phyloP scores from a whole-genome alignment of 371 early-diverging fungal species.

The Syncephalastrum monosporum region DNA sequence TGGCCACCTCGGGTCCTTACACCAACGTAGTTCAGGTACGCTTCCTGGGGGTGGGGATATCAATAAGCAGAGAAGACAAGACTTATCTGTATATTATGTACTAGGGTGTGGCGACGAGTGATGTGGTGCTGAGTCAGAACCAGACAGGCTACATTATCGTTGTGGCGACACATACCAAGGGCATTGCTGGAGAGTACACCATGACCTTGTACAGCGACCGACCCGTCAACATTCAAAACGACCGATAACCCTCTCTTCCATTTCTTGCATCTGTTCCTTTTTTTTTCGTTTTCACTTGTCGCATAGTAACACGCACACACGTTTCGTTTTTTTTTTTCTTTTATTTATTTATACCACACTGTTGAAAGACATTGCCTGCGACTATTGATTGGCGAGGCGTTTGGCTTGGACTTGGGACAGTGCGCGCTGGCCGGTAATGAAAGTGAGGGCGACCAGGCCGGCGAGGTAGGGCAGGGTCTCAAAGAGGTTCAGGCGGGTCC shows the following conservation, averaged over 20 bases:
- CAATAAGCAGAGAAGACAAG: not conserved
- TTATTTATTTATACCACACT: not conserved
- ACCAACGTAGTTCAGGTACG: conserved; percentile 68
- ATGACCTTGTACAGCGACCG: conserved; percentile 61
- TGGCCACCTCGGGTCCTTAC: conserved; percentile 75
- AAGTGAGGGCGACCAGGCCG: conserved; percentile 50
- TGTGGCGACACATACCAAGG: conserved; percentile 60
- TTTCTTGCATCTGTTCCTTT: not conserved
- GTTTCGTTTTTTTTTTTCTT: not conserved
- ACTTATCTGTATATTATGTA: not conserved
- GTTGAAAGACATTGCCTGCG: not conserved
- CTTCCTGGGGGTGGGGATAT: not conserved
- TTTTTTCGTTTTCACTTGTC: not conserved
- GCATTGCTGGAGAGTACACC: conserved; percentile 53
- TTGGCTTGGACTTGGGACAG: conserved; percentile 41
- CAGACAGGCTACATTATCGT: conserved; percentile 61
- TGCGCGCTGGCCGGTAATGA: conserved; percentile 61
- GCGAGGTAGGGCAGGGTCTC: conserved; percentile 66
- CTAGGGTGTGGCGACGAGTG: conserved; percentile 51
- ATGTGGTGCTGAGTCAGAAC: conserved; percentile 47
- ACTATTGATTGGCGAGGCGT: conserved; percentile 1
- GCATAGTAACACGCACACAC: not conserved
- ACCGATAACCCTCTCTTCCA: conserved; percentile 13
- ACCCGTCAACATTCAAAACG: conserved; percentile 50
- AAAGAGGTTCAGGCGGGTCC: conserved; percentile 69